phyloP scores from a whole-genome alignment of 2,329 filamentous ascomycete genomes.

The Calonectria henricotiae region DNA sequence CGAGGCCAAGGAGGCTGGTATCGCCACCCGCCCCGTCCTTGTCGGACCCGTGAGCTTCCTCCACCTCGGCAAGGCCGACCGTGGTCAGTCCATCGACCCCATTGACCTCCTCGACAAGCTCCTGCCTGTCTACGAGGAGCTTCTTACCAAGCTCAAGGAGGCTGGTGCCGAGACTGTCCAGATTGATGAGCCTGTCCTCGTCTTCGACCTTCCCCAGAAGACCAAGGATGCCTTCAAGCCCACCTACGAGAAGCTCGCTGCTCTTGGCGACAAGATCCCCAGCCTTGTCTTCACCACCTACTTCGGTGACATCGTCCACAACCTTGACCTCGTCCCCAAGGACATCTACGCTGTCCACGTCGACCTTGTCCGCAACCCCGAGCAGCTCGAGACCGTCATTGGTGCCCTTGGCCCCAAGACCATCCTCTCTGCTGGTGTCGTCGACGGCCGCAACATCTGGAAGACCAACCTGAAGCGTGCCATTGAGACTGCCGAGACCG shows the following conservation, averaged over 20 bases:
- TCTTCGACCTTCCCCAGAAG: slow-evolving; percentile 92
- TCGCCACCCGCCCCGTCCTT: slow-evolving; percentile 92
- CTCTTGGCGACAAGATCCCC: slow-evolving; percentile 85
- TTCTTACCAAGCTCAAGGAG: slow-evolving; percentile 93
- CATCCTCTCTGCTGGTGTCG: slow-evolving; percentile 93
- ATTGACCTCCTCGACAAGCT: slow-evolving; percentile 96
- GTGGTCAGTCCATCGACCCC: slow-evolving; percentile 92
- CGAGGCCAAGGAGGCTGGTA: slow-evolving; percentile 98
- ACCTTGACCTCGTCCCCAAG: slow-evolving; percentile 90
- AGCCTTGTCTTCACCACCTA: slow-evolving; percentile 95
- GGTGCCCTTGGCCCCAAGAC: slow-evolving; percentile 90
- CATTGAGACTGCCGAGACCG: slow-evolving; percentile 91
- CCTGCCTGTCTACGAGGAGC: slow-evolving; percentile 93
- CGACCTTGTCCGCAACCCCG: slow-evolving; percentile 97
- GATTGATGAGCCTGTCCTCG: slow-evolving; percentile 97
- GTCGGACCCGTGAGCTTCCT: slow-evolving; percentile 98
- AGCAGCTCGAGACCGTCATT: slow-evolving; percentile 92
- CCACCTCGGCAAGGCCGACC: slow-evolving; percentile 97
- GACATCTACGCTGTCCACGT: slow-evolving; percentile 90
- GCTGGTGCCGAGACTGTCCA: slow-evolving; percentile 97
- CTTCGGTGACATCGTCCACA: slow-evolving; percentile 99
- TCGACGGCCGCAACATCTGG: slow-evolving; percentile 99
- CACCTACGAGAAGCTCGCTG: slow-evolving; percentile 90
- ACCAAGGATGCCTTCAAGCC: slow-evolving; percentile 98
- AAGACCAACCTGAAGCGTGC: slow-evolving; percentile 99